A percentile compares a stretch with the other conserved stretches of the same genome.
Evolutionary conservation across 208 protist genomes (phyloP).

Genomic region (Acanthamoeba polyphaga): DNA sequence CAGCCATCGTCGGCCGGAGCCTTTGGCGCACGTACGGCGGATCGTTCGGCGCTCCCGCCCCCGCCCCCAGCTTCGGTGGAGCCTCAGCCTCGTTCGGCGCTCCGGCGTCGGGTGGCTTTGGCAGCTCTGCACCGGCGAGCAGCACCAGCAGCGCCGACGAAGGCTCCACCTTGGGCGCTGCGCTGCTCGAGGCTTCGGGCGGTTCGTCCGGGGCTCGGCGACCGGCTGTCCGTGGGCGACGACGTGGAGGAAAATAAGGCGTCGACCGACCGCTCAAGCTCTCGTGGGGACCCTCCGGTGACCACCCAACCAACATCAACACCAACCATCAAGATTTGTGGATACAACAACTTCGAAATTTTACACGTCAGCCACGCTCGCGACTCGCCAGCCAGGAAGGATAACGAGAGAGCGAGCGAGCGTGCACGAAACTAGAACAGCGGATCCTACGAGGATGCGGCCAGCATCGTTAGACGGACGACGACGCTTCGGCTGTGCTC

Average conservation of each 20-base stretch:
- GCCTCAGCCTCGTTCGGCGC: neutral
- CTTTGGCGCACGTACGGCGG: neutral
- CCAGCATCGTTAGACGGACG: too few relatives aligned
- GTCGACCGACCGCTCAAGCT: neutral
- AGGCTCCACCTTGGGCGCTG: neutral
- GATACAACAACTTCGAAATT: too few relatives aligned
- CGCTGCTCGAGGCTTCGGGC: slow-evolving; percentile 19
- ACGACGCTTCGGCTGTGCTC: too few relatives aligned
- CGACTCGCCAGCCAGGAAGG: too few relatives aligned
- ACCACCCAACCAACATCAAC: too few relatives aligned
- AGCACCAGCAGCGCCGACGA: neutral
- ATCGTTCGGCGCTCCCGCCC: neutral
- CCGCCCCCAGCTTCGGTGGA: neutral
- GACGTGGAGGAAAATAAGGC: neutral
- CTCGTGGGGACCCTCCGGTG: neutral
- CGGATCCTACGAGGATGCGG: too few relatives aligned
- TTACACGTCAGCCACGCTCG: too few relatives aligned
- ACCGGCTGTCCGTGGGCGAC: neutral
- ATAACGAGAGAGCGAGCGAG: too few relatives aligned
- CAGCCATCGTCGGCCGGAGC: neutral
- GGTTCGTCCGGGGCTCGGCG: neutral
- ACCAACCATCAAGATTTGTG: too few relatives aligned
- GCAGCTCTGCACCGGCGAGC: neutral
- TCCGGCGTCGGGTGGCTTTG: neutral
- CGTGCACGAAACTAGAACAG: too few relatives aligned